phyloP scores from a whole-genome alignment of 2,329 filamentous ascomycete species.

The Paramyrothecium roridum region DNA sequence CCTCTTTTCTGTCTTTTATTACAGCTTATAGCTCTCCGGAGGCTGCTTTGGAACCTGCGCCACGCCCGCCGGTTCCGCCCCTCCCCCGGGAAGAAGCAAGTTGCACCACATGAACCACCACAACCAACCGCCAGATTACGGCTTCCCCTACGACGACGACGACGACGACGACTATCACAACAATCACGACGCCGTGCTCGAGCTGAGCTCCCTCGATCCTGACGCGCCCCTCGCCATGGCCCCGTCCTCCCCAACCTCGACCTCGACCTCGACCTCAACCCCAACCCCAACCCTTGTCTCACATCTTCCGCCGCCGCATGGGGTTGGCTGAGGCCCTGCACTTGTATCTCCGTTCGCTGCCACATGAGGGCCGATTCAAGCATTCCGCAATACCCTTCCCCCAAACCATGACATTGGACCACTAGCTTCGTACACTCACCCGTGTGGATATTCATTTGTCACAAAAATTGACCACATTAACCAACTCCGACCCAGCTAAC shows the following conservation, averaged over 20 bases:
- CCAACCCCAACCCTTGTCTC: not conserved
- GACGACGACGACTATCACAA: not conserved
- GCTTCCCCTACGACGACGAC: not conserved
- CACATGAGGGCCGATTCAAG: not conserved
- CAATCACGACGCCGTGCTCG: not conserved
- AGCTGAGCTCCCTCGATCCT: not conserved
- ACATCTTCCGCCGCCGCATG: not conserved
- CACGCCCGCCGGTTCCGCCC: too few relatives aligned
- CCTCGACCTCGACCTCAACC: not conserved
- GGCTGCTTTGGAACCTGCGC: too few relatives aligned
- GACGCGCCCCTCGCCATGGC: constrained; percentile 1
- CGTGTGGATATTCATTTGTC: not conserved
- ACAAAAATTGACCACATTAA: not conserved
- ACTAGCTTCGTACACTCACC: not conserved
- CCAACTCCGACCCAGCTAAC: not conserved
- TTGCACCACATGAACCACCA: too few relatives aligned
- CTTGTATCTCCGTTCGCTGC: not conserved
- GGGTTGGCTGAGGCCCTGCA: not conserved
- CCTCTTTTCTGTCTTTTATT: too few relatives aligned
- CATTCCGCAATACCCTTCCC: not conserved
- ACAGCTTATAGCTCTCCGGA: too few relatives aligned
- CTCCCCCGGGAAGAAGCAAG: too few relatives aligned
- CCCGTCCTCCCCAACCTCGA: not conserved
- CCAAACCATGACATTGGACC: not conserved
- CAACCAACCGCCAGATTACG: not conserved